Evolutionary conservation across 805 yeast species (phyloP), one percentile per base, ranked within the genome.

Genomic region (Helenozyma baotianmanensis): DNA sequence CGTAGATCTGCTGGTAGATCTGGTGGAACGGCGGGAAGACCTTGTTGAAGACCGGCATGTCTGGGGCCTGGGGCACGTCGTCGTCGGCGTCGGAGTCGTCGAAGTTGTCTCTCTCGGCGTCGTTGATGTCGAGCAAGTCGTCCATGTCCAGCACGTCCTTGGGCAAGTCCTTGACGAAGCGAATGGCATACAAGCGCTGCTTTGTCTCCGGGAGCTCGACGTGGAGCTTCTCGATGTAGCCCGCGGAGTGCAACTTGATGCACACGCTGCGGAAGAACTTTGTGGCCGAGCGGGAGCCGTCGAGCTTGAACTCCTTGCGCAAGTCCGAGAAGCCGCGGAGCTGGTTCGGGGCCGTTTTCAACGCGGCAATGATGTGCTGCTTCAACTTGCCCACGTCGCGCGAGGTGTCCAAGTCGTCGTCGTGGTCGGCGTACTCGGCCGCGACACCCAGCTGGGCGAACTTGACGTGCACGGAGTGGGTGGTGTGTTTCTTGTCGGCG

Each of bases 21-120:
- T 86, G 95, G 39, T 68, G 73, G 23, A 76, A 79, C 0, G 79
- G 41, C 0, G 95, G 89, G 43, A 70, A 80, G 33, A 78, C 65
- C 9, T 66, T 53, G 50, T 82, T 83, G 32, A 72, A 48, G 1
- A 52, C 25, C 0, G 74, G 71, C 5, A 43, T n/a, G 10, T n/a
- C 29, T 17, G 25, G 23, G 2, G 14, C 14, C 4, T 15, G n/a
- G 3, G 27, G 25, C 6, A 36, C 36, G 18, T 24, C 29, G 6
- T 30, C 47, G 5, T 30, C 23, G 6, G 33, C 43, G 17, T 28
- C 61, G 51, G 41, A 42, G 8, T 38, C 48, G 14, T 43, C 43
- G 7, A 29, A 45, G 7, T 55, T 62, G 22, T 38, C 38, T 8
- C 30, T 30, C 14, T 23, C 24, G 6, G 38, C 50, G 7, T 45